Conservation (phyloP, 139 green algal species). For the Yamagishiella unicocca region DNA sequence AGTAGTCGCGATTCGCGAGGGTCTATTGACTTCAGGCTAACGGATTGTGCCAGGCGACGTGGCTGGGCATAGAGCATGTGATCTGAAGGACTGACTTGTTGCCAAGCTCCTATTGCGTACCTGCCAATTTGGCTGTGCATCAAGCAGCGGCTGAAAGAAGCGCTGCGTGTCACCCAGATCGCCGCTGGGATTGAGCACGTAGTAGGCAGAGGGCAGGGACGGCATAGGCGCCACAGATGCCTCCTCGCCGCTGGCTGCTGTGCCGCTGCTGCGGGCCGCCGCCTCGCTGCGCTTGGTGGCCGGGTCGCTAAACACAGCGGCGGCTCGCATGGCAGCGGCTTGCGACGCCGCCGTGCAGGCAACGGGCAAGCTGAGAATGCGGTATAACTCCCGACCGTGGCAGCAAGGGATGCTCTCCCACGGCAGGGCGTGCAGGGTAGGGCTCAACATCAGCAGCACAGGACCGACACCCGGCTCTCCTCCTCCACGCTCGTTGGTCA, state of each 20-base stretch:
- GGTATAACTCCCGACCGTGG: slow-evolving; percentile 56
- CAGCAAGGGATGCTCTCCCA: slow-evolving; percentile 81
- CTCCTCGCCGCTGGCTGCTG: slow-evolving; percentile 23
- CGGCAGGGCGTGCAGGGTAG: slow-evolving; percentile 75
- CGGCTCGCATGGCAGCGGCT: too few relatives aligned
- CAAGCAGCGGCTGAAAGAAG: slow-evolving; percentile 83
- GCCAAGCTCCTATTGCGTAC: slow-evolving; percentile 58
- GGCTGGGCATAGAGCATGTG: too few relatives aligned
- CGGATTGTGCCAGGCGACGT: too few relatives aligned
- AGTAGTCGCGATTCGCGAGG: too few relatives aligned
- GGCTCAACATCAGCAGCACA: slow-evolving; percentile 76
- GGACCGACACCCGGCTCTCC: not conserved
- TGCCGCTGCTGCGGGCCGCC: slow-evolving; percentile 23
- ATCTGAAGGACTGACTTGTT: too few relatives aligned
- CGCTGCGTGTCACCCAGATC: slow-evolving; percentile 87
- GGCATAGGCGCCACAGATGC: not conserved
- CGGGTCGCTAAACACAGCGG: not conserved
- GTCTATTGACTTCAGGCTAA: too few relatives aligned
- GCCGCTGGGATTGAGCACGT: slow-evolving; percentile 90
- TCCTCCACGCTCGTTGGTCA: not conserved
- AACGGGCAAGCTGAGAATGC: slow-evolving; percentile 62
- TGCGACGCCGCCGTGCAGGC: slow-evolving; percentile 40
- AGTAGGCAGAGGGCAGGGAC: slow-evolving; percentile 64
- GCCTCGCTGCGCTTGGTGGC: not conserved
- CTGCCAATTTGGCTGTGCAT: slow-evolving; percentile 74